phyloP scores from a whole-genome alignment of 2,329 filamentous ascomycete genomes.

The Hymenoscyphus infarciens region DNA sequence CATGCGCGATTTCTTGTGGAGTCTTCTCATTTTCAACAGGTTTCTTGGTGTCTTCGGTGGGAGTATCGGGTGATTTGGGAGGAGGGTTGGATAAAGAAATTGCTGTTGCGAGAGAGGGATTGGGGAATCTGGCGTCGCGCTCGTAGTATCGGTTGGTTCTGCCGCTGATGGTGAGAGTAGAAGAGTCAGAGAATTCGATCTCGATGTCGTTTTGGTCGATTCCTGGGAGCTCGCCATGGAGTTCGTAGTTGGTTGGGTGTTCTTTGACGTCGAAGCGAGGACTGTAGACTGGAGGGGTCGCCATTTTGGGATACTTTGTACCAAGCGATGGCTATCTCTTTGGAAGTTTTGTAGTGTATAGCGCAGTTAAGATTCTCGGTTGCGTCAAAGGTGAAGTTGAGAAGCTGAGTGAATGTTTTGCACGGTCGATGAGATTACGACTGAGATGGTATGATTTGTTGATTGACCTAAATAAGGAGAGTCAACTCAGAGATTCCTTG shows the following conservation, averaged over 20 bases:
- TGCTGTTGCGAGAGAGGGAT: background rate
- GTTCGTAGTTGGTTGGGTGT: slow-evolving; percentile 63
- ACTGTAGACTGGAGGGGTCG: background rate
- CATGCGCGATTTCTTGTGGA: background rate
- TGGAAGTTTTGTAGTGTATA: too few relatives aligned
- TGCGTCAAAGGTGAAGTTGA: too few relatives aligned
- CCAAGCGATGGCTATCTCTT: background rate
- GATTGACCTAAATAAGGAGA: too few relatives aligned
- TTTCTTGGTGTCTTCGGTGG: background rate
- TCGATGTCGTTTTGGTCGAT: slow-evolving; percentile 68
- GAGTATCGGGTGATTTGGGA: background rate
- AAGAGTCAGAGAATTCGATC: slow-evolving; percentile 75
- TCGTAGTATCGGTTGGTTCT: slow-evolving; percentile 61
- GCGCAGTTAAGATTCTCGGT: too few relatives aligned
- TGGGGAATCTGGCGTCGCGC: background rate
- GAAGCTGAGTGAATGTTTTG: too few relatives aligned
- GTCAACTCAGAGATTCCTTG: too few relatives aligned
- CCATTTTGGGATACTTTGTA: background rate
- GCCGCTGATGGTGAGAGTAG: slow-evolving; percentile 69
- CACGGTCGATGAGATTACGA: too few relatives aligned
- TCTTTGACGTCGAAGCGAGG: slow-evolving; percentile 79
- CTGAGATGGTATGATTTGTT: too few relatives aligned
- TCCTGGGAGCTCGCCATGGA: slow-evolving; percentile 79
- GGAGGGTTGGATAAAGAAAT: background rate
- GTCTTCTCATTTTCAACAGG: background rate